A percentile compares a stretch with the other conserved stretches of the same genome.
Evolutionary conservation across 176 grass and related monocot genomes (phyloP).

Genomic region (Poa annua): DNA sequence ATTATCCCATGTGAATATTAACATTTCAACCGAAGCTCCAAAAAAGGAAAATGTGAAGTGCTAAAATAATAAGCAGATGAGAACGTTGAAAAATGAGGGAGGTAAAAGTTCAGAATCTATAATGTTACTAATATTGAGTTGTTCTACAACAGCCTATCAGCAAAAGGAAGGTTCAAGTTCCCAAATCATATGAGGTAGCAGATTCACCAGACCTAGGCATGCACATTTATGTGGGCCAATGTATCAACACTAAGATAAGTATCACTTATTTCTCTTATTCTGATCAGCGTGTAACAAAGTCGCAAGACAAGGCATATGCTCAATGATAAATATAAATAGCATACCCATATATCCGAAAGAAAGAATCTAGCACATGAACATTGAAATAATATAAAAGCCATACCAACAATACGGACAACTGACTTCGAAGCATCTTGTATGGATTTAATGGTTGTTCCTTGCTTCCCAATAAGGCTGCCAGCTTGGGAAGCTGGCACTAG

Average conservation of each 20-base stretch:
- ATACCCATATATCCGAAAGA: slow-evolving; percentile 27
- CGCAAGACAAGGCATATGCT: slow-evolving; percentile 16
- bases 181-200: not conserved
- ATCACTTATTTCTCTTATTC: not conserved
- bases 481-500: slow-evolving; percentile 89
- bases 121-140: not conserved
- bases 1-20: not conserved
- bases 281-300: not conserved
- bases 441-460: slow-evolving; percentile 87
- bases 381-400: slow-evolving; percentile 19
- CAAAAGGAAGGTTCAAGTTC: slow-evolving; percentile 25
- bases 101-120: not conserved
- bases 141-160: slow-evolving; percentile 19
- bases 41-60: slow-evolving; percentile 2
- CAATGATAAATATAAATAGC: not conserved
- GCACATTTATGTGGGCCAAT: not conserved
- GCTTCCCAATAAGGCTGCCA: slow-evolving; percentile 92
- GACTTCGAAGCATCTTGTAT: slow-evolving; percentile 86
- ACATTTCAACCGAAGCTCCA: not conserved
- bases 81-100: not conserved
- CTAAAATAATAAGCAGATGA: not conserved
- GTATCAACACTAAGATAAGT: not conserved
- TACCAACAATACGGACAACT: slow-evolving; percentile 77
- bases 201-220: not conserved
- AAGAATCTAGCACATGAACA: not conserved